Conservation (phyloP, 768 basidiomycete species). For the Kwoniella mangroviensis region DNA sequence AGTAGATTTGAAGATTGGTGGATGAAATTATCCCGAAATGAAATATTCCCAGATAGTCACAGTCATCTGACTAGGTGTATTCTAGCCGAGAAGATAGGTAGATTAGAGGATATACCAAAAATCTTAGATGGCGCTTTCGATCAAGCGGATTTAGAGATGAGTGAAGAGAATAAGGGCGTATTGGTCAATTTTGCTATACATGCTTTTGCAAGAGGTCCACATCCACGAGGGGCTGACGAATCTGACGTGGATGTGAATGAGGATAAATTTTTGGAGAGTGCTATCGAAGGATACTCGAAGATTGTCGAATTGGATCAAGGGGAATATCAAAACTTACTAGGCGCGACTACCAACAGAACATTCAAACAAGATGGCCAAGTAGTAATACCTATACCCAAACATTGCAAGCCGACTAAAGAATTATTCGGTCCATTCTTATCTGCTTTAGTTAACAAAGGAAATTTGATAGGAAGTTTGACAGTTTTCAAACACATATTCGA, state of each 20-base stretch:
- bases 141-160: neutral
- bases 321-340: slow-evolving; percentile 5
- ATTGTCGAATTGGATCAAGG: slow-evolving; percentile 1
- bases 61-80: slow-evolving; percentile 32
- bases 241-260: neutral
- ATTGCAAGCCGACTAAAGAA: slow-evolving; percentile 10
- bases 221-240: too few species aligned
- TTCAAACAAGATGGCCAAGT: too few species aligned
- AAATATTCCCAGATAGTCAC: slow-evolving; percentile 28
- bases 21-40: slow-evolving; percentile 3
- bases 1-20: slow-evolving; percentile 28
- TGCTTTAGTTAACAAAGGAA: slow-evolving; percentile 32
- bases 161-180: slow-evolving; percentile 16
- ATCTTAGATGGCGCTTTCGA: slow-evolving; percentile 7
- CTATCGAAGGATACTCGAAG: slow-evolving; percentile 35
- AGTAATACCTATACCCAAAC: slow-evolving; percentile 19
- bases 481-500: slow-evolving; percentile 47
- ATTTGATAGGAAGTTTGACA: slow-evolving; percentile 39
- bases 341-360: slow-evolving; percentile 1
- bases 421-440: slow-evolving; percentile 45
- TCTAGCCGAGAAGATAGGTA: slow-evolving; percentile 23
- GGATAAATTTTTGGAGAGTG: slow-evolving; percentile 34
- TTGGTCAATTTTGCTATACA: slow-evolving; percentile 41
- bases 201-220: slow-evolving; percentile 28
- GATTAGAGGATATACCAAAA: slow-evolving; percentile 23